phyloP scores from a whole-genome alignment of 2,329 filamentous ascomycete genomes.

The Diaporthe citri region DNA sequence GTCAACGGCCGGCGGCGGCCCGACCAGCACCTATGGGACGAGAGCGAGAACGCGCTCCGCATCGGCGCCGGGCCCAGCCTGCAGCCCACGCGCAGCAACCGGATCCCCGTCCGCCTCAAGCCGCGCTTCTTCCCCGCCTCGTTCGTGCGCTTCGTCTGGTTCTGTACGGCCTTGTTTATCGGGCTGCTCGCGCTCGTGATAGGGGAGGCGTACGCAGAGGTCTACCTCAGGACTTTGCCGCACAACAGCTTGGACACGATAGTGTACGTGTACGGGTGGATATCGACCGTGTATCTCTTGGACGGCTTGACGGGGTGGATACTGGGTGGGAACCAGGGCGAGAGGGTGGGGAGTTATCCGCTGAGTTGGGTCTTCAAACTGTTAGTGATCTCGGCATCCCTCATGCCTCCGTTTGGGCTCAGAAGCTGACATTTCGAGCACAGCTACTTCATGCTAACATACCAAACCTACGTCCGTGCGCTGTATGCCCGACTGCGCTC shows the following conservation, averaged over 20 bases:
- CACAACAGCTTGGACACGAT: slow-evolving; percentile 76
- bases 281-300: slow-evolving; percentile 73
- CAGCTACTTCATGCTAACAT: slow-evolving; percentile 76
- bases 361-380: slow-evolving; percentile 79
- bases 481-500: slow-evolving; percentile 76
- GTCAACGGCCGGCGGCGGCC: slow-evolving; percentile 55
- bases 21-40: slow-evolving; percentile 55
- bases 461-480: slow-evolving; percentile 78
- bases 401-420: neutral
- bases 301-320: slow-evolving; percentile 77
- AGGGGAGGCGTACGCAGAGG: slow-evolving; percentile 77
- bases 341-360: slow-evolving; percentile 78
- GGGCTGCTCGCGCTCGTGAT: slow-evolving; percentile 75
- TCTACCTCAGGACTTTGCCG: slow-evolving; percentile 75
- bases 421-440: slow-evolving; percentile 11
- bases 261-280: slow-evolving; percentile 79
- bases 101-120: slow-evolving; percentile 57
- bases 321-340: slow-evolving; percentile 73
- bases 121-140: slow-evolving; percentile 73
- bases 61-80: slow-evolving; percentile 44
- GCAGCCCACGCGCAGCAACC: slow-evolving; percentile 39
- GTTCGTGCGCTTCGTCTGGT: slow-evolving; percentile 78
- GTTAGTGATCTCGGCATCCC: slow-evolving; percentile 54
- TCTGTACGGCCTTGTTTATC: slow-evolving; percentile 73
- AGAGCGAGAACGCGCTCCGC: slow-evolving; percentile 40